A percentile compares a stretch with the other conserved stretches of the same genome.
Conservation (phyloP, 495 filamentous ascomycete genomes). For the Neurospora discreta region DNA sequence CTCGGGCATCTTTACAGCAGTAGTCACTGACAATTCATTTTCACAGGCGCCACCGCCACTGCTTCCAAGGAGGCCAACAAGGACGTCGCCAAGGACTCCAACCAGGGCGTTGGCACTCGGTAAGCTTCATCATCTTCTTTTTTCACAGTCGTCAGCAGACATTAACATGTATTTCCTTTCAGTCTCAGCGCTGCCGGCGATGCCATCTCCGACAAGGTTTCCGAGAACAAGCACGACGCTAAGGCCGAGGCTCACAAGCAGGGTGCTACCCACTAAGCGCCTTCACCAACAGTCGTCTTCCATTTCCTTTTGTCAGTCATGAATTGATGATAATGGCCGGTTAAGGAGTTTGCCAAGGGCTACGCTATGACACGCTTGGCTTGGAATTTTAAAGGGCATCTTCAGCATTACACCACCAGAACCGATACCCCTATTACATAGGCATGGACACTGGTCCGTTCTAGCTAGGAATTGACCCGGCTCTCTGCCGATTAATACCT, state of each 20-base stretch:
- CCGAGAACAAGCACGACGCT: constrained; percentile 43
- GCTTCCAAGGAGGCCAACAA: constrained; percentile 60
- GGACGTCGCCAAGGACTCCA: constrained; percentile 48
- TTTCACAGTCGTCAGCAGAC: background rate
- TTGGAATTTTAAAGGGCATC: background rate
- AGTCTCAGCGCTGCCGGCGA: constrained; percentile 44
- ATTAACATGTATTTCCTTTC: constrained; percentile 4
- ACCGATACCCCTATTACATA: background rate
- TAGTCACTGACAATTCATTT: background rate
- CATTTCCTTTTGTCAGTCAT: background rate
- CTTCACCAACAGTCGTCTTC: background rate
- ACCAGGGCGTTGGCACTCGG: constrained; percentile 40
- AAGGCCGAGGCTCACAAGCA: constrained; percentile 48
- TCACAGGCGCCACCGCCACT: constrained; percentile 22
- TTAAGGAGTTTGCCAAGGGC: background rate
- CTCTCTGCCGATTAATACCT: background rate
- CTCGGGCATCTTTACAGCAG: background rate
- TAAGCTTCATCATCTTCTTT: constrained; percentile 16
- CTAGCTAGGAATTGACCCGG: background rate
- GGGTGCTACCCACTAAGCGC: constrained; percentile 41
- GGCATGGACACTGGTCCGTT: background rate
- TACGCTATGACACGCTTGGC: background rate
- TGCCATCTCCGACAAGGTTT: constrained; percentile 45
- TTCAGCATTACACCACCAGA: background rate
- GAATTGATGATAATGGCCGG: background rate